Evolutionary conservation across 805 yeast species (phyloP).

Genomic region (Starmerella cellae): DNA sequence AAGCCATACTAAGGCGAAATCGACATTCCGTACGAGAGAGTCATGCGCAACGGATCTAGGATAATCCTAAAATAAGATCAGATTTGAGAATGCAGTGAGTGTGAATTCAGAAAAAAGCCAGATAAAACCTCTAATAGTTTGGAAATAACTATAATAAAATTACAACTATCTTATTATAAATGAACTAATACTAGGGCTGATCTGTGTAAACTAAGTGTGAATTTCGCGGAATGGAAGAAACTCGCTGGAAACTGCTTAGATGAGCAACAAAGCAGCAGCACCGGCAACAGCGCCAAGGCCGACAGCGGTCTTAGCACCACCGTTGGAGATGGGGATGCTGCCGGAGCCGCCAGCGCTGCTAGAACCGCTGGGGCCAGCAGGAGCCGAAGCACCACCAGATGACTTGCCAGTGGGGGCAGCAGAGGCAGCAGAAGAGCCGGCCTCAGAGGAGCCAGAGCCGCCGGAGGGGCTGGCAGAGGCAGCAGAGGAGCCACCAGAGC

Average conservation of each 20-base stretch:
- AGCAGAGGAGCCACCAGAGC: constrained; percentile 7
- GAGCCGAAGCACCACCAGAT: constrained; percentile 11
- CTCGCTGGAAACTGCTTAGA: constrained; percentile 12
- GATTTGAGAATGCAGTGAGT: too few species aligned
- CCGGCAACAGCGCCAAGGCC: constrained; percentile 21
- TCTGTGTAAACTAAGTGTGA: too few species aligned
- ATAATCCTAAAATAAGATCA: too few species aligned
- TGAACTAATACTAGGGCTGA: too few species aligned
- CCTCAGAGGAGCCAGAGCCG: constrained; percentile 9
- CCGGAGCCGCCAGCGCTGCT: background rate
- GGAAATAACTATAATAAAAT: too few species aligned
- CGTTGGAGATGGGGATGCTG: constrained; percentile 15
- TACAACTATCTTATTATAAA: too few species aligned
- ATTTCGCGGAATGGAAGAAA: too few species aligned
- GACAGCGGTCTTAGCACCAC: constrained; percentile 9
- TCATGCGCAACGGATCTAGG: too few species aligned
- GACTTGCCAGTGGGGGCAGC: constrained; percentile 9
- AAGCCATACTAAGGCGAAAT: too few species aligned
- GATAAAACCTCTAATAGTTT: too few species aligned
- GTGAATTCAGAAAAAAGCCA: too few species aligned
- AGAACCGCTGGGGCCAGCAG: constrained; percentile 7
- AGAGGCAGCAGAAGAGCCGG: constrained; percentile 9
- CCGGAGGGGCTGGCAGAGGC: constrained; percentile 7
- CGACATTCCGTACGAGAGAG: too few species aligned
- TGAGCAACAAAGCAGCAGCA: constrained; percentile 20